Evolutionary conservation across 106 monocot species (phyloP), one percentile per base, ranked within the genome.

Genomic region (Cymbidium sinense): DNA sequence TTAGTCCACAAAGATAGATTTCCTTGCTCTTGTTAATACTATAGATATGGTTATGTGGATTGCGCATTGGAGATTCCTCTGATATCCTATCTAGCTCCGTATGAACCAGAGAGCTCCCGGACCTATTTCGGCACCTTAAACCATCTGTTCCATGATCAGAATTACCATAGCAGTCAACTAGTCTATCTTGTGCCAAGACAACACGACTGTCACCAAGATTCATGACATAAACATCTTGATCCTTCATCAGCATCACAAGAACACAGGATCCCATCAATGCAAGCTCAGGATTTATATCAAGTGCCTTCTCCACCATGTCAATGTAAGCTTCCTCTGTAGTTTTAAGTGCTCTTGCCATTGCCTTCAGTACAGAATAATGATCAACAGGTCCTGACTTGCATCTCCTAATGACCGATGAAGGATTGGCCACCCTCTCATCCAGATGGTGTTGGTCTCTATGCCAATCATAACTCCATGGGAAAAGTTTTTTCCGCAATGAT

Each of bases 241-340:
- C 98, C 84, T 98, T 98, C 94, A 98, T 98, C 78, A 98, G 77
- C 94, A 94, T 98, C 54, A 98, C 98, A 41, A 98, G 87, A 78
- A 98, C 98, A 79, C 98, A 98, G 31, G 98, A 98, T 27, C 98
- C 98, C 98, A 98, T 94, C 35, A 98, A 44, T 64, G 98, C 91
- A 71, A 98, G 94, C 87, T 98, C 98, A 12, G 98, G 94, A 74
- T 94, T 92, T 52, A 43, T 86, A 70, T 94, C 92, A 50, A 98
- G 86, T 64, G 85, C 74, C 25, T 37, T 88, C 76, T 94, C 98
- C 39, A 98, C 98, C 90, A 92, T 88, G 19, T 90, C 88, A 88
- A 90, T 88, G 84, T 92, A 98, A 33, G 98, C 90, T 23, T 85
- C 94, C 80, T 98, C 98, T 43, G 98, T 98, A 20, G 79, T 75